These are phyloP conservation scores for Starmerella tilneyi DNA, from an alignment of 805 yeast species.

Conservation along the genomic window DNA sequence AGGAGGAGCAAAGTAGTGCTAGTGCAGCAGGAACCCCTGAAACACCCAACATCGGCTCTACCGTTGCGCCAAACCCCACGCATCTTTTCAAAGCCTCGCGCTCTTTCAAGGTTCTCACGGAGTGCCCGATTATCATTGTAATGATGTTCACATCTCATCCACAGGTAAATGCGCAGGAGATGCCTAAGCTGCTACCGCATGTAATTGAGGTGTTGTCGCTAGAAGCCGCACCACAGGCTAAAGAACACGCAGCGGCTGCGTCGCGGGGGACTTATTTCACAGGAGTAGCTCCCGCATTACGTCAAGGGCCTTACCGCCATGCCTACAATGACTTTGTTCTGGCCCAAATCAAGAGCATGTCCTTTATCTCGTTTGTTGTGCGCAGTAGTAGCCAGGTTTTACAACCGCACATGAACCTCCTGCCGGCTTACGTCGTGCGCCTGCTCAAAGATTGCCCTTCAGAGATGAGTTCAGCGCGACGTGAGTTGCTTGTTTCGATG, in stretches of 20 bases:
- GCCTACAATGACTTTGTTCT: conserved; percentile 80
- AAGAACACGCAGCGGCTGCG: conserved; percentile 51
- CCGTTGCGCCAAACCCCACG: background rate
- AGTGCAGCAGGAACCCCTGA: background rate
- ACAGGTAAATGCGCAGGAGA: conserved; percentile 54
- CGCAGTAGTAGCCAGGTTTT: conserved; percentile 68
- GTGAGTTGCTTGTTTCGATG: conserved; percentile 86
- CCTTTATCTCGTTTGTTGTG: conserved; percentile 85
- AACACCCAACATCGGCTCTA: background rate
- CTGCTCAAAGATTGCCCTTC: conserved; percentile 91
- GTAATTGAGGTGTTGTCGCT: conserved; percentile 62
- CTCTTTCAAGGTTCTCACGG: conserved; percentile 86
- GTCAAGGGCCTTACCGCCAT: conserved; percentile 43
- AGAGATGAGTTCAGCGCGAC: conserved; percentile 80
- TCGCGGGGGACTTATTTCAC: conserved; percentile 51
- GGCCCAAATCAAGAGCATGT: conserved; percentile 93
- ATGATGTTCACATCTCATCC: conserved; percentile 82
- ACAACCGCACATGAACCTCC: conserved; percentile 45
- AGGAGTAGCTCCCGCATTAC: conserved; percentile 63
- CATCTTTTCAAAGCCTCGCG: conserved; percentile 51
- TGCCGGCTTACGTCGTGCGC: conserved; percentile 81
- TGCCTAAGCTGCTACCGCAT: conserved; percentile 70
- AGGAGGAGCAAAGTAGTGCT: background rate
- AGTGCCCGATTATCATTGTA: conserved; percentile 95
- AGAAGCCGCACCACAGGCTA: conserved; percentile 73